A percentile compares a stretch with the other conserved stretches of the same genome.
These are phyloP conservation scores for Erodium texanum DNA, from an alignment of 441 rosid species.

Conservation along the genomic window DNA sequence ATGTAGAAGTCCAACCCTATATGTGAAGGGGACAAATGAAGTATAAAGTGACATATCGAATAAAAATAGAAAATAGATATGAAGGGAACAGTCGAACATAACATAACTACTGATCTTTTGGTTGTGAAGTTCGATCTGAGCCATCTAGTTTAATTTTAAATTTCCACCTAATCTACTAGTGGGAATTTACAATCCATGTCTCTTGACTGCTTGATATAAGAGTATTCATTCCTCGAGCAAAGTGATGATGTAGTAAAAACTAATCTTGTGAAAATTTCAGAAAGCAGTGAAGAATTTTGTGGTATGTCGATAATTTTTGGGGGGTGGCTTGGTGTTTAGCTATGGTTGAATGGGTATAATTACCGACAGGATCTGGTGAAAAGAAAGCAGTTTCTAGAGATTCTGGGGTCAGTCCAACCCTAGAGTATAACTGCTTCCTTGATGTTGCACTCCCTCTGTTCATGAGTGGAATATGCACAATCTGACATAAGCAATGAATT, in stretches of 20 bases:
- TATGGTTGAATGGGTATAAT: not conserved
- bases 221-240: not conserved
- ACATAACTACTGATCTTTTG: too few species aligned
- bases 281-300: not conserved
- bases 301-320: not conserved
- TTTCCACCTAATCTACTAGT: not conserved
- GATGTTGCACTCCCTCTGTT: not conserved
- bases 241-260: not conserved
- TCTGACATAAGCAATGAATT: slow-evolving; percentile 8
- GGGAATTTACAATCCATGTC: not conserved
- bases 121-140: too few species aligned
- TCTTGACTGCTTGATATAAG: not conserved
- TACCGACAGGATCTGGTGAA: not conserved
- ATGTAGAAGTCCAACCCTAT: too few species aligned
- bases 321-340: not conserved
- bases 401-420: not conserved
- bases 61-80: too few species aligned
- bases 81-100: too few species aligned
- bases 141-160: too few species aligned
- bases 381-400: not conserved
- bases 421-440: not conserved
- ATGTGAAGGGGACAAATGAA: not conserved
- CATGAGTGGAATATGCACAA: not conserved
- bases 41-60: too few species aligned
- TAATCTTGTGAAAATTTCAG: not conserved